These are phyloP conservation scores for Spergularia azorica DNA, from an alignment of 179 eudicot genomes.

Conservation along the genomic window DNA sequence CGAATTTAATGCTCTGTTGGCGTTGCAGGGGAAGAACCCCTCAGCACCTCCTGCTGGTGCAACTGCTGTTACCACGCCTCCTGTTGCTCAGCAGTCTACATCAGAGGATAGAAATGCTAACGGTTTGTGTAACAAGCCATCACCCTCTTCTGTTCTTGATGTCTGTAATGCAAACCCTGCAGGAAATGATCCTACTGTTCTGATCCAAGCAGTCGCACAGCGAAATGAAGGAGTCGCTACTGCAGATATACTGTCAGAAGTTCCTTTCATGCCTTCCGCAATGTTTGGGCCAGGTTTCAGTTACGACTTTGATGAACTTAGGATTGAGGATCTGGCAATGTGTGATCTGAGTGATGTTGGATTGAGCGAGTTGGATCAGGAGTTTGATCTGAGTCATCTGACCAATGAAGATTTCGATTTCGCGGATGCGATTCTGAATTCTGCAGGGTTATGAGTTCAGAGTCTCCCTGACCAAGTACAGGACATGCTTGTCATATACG, in stretches of 20 bases:
- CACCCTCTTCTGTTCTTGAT: constrained; percentile 41
- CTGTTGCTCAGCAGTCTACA: constrained; percentile 18
- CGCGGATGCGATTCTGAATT: constrained; percentile 18
- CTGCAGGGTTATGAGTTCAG: constrained; percentile 9
- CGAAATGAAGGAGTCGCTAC: background rate
- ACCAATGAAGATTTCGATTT: constrained; percentile 21
- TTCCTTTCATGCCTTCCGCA: background rate
- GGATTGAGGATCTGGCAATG: constrained; percentile 28
- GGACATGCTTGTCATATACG: background rate
- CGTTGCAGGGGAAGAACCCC: background rate
- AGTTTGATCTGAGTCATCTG: constrained; percentile 13
- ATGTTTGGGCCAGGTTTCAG: background rate
- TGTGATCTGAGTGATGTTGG: constrained; percentile 25
- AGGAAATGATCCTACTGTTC: background rate
- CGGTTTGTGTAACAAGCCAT: constrained; percentile 10
- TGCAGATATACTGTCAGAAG: background rate
- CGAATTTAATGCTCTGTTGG: constrained; percentile 18
- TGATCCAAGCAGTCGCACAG: background rate
- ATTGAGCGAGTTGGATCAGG: constrained; percentile 9
- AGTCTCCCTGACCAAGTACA: background rate
- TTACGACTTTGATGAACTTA: constrained; percentile 23
- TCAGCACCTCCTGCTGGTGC: background rate
- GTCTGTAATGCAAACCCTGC: constrained; percentile 21
- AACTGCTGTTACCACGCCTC: background rate
- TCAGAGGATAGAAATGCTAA: constrained; percentile 16